phyloP scores from a whole-genome alignment of 768 basidiomycete genomes.

The Collybia mongolica region DNA sequence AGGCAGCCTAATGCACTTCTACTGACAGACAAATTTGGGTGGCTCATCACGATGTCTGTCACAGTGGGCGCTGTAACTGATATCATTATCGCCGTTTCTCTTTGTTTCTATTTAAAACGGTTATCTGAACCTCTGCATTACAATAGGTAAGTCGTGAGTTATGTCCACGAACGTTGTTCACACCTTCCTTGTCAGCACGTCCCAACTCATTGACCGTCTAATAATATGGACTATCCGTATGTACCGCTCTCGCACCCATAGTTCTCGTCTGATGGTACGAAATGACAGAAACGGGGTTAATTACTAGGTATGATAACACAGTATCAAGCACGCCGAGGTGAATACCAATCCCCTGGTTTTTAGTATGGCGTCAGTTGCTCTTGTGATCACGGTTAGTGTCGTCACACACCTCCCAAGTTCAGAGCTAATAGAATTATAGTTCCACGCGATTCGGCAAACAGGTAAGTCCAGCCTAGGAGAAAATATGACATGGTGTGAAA shows the following conservation, averaged over 20 bases:
- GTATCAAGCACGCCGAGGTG: neutral
- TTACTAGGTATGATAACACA: constrained; percentile 15
- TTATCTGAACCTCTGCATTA: neutral
- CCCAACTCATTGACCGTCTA: constrained; percentile 18
- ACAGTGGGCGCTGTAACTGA: constrained; percentile 20
- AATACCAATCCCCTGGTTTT: neutral
- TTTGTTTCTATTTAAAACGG: constrained; percentile 20
- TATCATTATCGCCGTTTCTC: constrained; percentile 18
- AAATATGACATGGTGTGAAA: no score
- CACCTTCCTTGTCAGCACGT: constrained; percentile 7
- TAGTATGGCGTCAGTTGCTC: constrained; percentile 21
- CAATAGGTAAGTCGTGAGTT: neutral
- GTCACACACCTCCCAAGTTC: neutral
- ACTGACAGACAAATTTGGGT: constrained; percentile 16
- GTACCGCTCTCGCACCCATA: neutral
- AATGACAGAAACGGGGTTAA: constrained; percentile 18
- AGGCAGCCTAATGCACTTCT: constrained; percentile 18
- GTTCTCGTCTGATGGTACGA: neutral
- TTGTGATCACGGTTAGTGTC: constrained; percentile 18
- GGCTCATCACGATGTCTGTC: constrained; percentile 22
- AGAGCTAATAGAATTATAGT: constrained; percentile 10
- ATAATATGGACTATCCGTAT: constrained; percentile 24
- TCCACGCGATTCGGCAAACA: constrained; percentile 19
- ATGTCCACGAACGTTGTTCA: no score
- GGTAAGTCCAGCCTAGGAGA: neutral